These are phyloP conservation scores for Crithidia bombi DNA, from an alignment of 208 protist genomes.

Conservation along the genomic window DNA sequence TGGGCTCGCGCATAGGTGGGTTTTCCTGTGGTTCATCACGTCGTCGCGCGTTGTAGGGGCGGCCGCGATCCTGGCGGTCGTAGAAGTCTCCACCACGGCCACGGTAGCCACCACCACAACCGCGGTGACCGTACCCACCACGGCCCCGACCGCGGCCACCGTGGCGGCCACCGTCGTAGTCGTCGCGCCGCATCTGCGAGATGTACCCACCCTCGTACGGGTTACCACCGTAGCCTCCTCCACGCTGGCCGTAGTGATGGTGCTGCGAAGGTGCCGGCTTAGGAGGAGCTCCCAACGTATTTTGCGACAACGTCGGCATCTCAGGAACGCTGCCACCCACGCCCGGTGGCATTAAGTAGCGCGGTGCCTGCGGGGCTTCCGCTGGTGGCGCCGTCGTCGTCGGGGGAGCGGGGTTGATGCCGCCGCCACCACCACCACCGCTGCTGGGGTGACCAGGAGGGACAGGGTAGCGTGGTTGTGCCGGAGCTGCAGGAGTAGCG, in stretches of 20 bases:
- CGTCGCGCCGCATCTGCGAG: constrained; percentile 17
- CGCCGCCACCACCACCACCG: too few species aligned
- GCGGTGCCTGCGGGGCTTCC: constrained; percentile 3
- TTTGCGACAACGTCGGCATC: constrained; percentile 24
- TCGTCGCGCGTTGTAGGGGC: constrained; percentile 9
- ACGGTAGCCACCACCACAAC: constrained; percentile 10
- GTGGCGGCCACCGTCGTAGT: constrained; percentile 13
- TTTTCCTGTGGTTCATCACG: constrained; percentile 30
- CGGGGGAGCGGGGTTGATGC: too few species aligned
- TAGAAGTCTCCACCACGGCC: neutral
- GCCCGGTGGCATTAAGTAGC: constrained; percentile 31
- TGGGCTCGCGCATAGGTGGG: constrained; percentile 62
- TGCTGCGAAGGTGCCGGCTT: constrained; percentile 2
- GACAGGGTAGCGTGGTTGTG: constrained; percentile 4
- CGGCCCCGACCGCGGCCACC: constrained; percentile 4
- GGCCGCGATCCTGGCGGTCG: constrained; percentile 21
- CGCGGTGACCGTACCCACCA: constrained; percentile 8
- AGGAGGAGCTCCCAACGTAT: constrained; percentile 8
- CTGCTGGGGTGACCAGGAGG: neutral
- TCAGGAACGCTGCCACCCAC: neutral
- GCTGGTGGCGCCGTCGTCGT: neutral
- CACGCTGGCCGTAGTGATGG: constrained; percentile 13
- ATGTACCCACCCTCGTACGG: constrained; percentile 9
- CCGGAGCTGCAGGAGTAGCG: neutral
- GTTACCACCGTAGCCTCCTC: constrained; percentile 15